Evolutionary conservation across 2,329 filamentous ascomycete species (phyloP), one percentile per base, ranked within the genome.

Genomic region (Lasiodiplodia theobromae): DNA sequence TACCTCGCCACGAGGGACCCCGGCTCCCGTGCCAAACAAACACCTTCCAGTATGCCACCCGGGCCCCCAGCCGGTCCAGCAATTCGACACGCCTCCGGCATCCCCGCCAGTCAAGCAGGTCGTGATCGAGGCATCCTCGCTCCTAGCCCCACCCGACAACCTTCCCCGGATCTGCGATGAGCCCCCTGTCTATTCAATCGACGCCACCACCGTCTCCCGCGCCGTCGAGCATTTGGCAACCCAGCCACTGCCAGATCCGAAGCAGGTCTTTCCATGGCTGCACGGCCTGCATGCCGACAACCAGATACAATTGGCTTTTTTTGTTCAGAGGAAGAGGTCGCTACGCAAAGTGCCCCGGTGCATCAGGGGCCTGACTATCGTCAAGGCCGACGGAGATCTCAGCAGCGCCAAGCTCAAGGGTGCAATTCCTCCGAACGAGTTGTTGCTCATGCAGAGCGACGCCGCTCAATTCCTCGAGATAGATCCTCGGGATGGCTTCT

Each of bases 261-360:
- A 91, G n/a, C 86, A 89, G 70, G 92, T 98, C 70, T 99, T 98
- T 75, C 96, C 96, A 2, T 99, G 96, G 96, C 85, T 97, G 28
- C 96, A 99, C 81, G 96, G 96, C 28, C 83, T 98, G 51, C 94
- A 98, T 75, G 90, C 92, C 0, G 88, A 91, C 70, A 99, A 99
- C 76, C 89, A 93, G 70, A 87, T 97, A 66, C 96, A 99, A 76
- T 87, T 96, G 70, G 88, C 92, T 7, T 98, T 97, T 83, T 98
- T 99, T 78, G 89, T 90, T 64, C 90, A 92, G 31, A 88, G 93
- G 70, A 90, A 90, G 74, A 91, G 89, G 70, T 84, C 87, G n/a
- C 81, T 91, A 63, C 86, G 92, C 57, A 90, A 87, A 72, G 89
- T 89, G 2, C 93, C 94, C 0, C 87, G 85, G 73, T 96, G 93